Evolutionary conservation across 805 yeast species (phyloP).

Genomic region (Dipodascus albidus): DNA sequence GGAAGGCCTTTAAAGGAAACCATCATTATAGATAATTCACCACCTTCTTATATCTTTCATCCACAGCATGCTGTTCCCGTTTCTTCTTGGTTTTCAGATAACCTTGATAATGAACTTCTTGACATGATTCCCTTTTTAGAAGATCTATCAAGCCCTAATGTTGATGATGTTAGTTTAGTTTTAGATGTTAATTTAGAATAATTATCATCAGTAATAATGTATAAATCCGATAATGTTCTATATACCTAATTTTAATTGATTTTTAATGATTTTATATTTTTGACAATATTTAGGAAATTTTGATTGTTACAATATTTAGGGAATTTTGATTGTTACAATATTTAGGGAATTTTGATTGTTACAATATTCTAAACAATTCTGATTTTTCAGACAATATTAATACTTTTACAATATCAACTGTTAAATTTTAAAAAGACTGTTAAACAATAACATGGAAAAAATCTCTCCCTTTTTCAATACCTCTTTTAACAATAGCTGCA

Average conservation of each 20-base stretch:
- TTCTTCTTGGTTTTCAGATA: constrained; percentile 96
- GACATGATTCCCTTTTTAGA: constrained; percentile 86
- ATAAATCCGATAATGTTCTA: no score
- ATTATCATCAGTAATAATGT: constrained; percentile 1
- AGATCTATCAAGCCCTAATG: constrained; percentile 61
- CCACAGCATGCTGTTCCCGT: constrained; percentile 97
- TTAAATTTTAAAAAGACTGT: no score
- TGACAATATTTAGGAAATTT: no score
- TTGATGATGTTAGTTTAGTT: constrained; percentile 76
- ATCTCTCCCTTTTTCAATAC: constrained; percentile 44
- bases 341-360: no score
- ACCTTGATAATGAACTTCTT: constrained; percentile 89
- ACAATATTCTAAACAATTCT: no score
- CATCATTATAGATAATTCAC: constrained; percentile 92
- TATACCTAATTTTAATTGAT: no score
- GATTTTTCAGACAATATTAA: no score
- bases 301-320: no score
- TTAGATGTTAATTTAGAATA: constrained; percentile 45
- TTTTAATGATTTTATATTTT: no score
- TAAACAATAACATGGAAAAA: constrained; percentile 51
- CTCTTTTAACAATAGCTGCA: constrained; percentile 59
- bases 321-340: no score
- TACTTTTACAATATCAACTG: no score
- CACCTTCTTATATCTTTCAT: constrained; percentile 95
- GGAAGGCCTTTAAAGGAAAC: constrained; percentile 83